These are phyloP conservation scores for Thielaviopsis ethacetica DNA, from an alignment of 2,329 filamentous ascomycete genomes.

Conservation along the genomic window DNA sequence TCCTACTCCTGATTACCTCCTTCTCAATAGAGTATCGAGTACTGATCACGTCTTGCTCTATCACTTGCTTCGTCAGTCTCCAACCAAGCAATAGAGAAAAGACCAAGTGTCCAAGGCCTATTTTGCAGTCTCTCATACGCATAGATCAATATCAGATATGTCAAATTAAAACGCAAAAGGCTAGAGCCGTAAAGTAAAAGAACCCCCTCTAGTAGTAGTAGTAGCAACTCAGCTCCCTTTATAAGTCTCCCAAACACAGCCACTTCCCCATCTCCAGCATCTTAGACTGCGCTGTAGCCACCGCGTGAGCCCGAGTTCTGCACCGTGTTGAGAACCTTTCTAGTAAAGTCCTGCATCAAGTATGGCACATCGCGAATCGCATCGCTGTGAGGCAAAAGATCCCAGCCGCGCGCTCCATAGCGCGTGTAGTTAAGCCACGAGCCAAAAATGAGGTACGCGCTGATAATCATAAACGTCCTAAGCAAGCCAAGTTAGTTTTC, in stretches of 20 bases:
- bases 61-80: too few species aligned
- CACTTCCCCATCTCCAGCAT: neutral
- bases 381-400: slow-evolving; percentile 82
- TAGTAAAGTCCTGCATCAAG: slow-evolving; percentile 72
- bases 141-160: too few species aligned
- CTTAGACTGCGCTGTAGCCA: slow-evolving; percentile 83
- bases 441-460: slow-evolving; percentile 89
- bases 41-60: too few species aligned
- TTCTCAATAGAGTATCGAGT: too few species aligned
- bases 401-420: slow-evolving; percentile 89
- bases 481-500: slow-evolving; percentile 14
- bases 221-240: neutral
- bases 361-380: slow-evolving; percentile 86
- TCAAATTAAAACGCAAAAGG: too few species aligned
- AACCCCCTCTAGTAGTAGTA: neutral
- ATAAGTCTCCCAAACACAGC: neutral
- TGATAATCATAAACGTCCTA: slow-evolving; percentile 70
- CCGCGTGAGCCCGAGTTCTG: slow-evolving; percentile 73
- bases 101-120: too few species aligned
- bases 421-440: slow-evolving; percentile 99
- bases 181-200: too few species aligned
- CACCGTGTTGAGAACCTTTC: slow-evolving; percentile 65
- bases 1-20: too few species aligned
- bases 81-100: too few species aligned
- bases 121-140: too few species aligned